Percentiles rank a stretch among this genome's conserved stretches.
These are phyloP conservation scores for Nissolia schottii DNA, from an alignment of 306 rosid genomes.

Conservation along the genomic window DNA sequence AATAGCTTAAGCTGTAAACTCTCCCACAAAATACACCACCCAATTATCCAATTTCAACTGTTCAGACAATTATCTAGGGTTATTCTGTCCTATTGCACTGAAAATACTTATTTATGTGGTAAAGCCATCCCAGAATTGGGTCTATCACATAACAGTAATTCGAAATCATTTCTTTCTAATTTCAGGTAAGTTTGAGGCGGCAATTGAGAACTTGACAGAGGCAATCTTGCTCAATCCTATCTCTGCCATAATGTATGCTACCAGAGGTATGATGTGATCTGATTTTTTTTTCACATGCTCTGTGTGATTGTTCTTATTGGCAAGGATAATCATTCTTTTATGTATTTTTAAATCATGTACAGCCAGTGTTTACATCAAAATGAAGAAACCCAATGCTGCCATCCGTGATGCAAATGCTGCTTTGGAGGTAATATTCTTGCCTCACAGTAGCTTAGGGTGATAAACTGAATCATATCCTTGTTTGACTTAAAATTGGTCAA, in stretches of 20 bases:
- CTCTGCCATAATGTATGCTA: slow-evolving; percentile 85
- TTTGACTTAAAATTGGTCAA: not conserved
- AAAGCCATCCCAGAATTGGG: not conserved
- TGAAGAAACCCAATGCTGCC: slow-evolving; percentile 91
- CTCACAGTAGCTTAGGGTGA: not conserved
- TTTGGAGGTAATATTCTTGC: slow-evolving; percentile 54
- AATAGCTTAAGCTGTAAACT: not conserved
- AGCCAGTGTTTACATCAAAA: slow-evolving; percentile 85
- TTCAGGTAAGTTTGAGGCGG: slow-evolving; percentile 75
- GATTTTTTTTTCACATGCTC: not conserved
- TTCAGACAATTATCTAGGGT: not conserved
- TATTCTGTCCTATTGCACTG: not conserved
- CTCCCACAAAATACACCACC: not conserved
- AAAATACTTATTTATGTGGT: not conserved
- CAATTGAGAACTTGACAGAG: slow-evolving; percentile 63
- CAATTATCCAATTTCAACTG: not conserved
- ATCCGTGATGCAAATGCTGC: slow-evolving; percentile 89
- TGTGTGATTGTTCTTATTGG: slow-evolving; percentile 5
- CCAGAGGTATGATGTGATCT: slow-evolving; percentile 55
- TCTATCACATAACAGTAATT: not conserved
- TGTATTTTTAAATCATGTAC: slow-evolving; percentile 11
- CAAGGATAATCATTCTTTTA: not conserved
- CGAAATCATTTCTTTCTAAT: slow-evolving; percentile 1
- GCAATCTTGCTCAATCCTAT: slow-evolving; percentile 79
- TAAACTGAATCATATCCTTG: not conserved